These are phyloP conservation scores for Pseudogymnoascus sp. DNA, from an alignment of 2,329 filamentous ascomycete species.

Conservation along the genomic window DNA sequence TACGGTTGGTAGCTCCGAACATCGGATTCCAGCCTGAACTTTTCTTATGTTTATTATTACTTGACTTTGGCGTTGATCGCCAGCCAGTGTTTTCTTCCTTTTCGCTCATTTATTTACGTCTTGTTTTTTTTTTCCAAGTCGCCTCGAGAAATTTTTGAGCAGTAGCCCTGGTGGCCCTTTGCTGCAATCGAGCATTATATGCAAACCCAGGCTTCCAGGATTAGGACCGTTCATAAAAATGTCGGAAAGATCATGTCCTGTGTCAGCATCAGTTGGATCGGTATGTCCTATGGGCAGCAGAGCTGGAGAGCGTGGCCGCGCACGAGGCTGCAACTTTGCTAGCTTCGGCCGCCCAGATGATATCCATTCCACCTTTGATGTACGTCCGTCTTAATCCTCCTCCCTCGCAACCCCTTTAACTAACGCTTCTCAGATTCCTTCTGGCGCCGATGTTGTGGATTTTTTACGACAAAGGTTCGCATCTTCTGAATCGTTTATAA, in stretches of 20 bases:
- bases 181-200: neutral
- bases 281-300: conserved; percentile 15
- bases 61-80: neutral
- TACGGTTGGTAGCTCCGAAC: neutral
- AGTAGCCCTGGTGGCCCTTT: conserved; percentile 10
- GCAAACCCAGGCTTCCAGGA: neutral
- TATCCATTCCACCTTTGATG: conserved; percentile 31
- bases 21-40: neutral
- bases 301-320: conserved; percentile 20
- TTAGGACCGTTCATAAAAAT: conserved; percentile 14
- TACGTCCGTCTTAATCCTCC: conserved; percentile 10
- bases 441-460: conserved; percentile 38
- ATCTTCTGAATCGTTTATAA: conserved; percentile 8
- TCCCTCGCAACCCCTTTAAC: neutral
- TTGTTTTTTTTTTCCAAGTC: neutral
- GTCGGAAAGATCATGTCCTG: conserved; percentile 20
- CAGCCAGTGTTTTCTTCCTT: neutral
- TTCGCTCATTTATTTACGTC: neutral
- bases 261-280: conserved; percentile 16
- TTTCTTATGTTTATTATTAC: neutral
- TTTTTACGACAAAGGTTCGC: conserved; percentile 38
- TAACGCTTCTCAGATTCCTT: conserved; percentile 33
- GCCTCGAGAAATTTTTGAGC: neutral
- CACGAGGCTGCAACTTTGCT: conserved; percentile 30
- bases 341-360: conserved; percentile 27